phyloP scores from a whole-genome alignment of 768 basidiomycete species.

The Boletus subcaerulescens region DNA sequence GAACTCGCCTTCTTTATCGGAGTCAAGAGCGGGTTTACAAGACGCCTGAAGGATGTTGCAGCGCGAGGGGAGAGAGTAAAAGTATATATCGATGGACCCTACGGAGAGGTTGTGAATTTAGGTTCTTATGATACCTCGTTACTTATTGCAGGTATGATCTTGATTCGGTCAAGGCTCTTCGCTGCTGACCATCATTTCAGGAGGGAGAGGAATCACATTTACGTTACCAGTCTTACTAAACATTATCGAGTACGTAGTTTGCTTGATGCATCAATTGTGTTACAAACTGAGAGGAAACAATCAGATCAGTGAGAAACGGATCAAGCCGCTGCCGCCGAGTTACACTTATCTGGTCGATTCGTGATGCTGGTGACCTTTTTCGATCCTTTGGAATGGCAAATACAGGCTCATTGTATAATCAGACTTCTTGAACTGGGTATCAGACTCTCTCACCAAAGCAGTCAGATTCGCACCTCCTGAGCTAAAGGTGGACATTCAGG shows the following conservation, averaged over 20 bases:
- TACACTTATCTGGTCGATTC: conserved; percentile 43
- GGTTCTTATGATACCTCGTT: conserved; percentile 41
- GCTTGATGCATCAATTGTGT: not conserved
- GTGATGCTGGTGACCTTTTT: conserved; percentile 33
- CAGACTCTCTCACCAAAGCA: conserved; percentile 13
- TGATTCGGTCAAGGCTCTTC: not conserved
- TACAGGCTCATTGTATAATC: not conserved
- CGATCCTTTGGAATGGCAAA: not conserved
- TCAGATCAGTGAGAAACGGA: conserved; percentile 13
- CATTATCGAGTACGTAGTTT: conserved; percentile 36
- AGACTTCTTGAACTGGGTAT: conserved; percentile 14
- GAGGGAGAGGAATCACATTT: conserved; percentile 51
- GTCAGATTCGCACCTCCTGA: conserved; percentile 10
- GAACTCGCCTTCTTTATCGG: conserved; percentile 55
- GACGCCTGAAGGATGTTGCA: conserved; percentile 37
- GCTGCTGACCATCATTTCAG: conserved; percentile 20
- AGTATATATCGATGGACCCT: conserved; percentile 58
- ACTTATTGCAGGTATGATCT: conserved; percentile 43
- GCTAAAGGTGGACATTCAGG: conserved; percentile 17
- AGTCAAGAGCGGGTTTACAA: conserved; percentile 56
- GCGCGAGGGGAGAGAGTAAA: conserved; percentile 31
- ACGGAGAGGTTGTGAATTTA: conserved; percentile 42
- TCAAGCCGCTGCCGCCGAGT: conserved; percentile 31
- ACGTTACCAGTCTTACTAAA: conserved; percentile 44
- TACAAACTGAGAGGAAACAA: not conserved